These are phyloP conservation scores for Colletotrichum costaricense DNA, from an alignment of 2,329 filamentous ascomycete genomes.

Conservation along the genomic window DNA sequence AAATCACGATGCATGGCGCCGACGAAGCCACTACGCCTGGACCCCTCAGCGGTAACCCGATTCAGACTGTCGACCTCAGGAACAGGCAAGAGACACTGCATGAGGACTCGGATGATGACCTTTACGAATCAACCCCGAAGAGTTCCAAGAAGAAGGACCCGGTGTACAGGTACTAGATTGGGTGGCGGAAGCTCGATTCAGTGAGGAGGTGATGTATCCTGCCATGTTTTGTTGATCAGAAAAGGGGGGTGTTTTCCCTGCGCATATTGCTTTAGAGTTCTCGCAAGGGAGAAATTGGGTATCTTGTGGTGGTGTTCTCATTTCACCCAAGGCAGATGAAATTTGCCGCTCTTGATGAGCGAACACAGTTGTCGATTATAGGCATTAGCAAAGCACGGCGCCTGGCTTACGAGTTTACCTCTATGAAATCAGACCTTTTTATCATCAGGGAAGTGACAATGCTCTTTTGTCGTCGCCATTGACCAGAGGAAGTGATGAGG, in stretches of 20 bases:
- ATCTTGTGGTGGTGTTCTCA: background rate
- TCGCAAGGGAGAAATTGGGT: background rate
- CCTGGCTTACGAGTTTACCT: constrained; percentile 13
- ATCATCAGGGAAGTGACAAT: background rate
- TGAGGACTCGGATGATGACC: constrained; percentile 48
- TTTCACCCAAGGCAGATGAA: background rate
- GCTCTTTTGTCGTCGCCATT: no score
- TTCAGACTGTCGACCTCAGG: constrained; percentile 31
- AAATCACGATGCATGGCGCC: constrained; percentile 55
- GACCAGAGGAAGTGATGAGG: no score
- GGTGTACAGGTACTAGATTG: constrained; percentile 28
- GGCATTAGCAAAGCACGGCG: constrained; percentile 30
- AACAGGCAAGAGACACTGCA: constrained; percentile 27
- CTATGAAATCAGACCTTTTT: constrained; percentile 1
- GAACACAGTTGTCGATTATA: constrained; percentile 6
- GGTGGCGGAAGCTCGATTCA: background rate
- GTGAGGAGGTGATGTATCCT: background rate
- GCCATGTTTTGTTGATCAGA: background rate
- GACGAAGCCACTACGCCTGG: constrained; percentile 29
- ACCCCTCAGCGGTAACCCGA: constrained; percentile 31
- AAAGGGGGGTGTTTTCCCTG: background rate
- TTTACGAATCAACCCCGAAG: constrained; percentile 51
- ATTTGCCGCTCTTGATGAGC: background rate
- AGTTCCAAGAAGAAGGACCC: constrained; percentile 50
- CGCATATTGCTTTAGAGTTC: background rate